Base-by-base conservation (phyloP, 2,329 filamentous ascomycete species). In the Ploettnerulaceae sp. region DNA sequence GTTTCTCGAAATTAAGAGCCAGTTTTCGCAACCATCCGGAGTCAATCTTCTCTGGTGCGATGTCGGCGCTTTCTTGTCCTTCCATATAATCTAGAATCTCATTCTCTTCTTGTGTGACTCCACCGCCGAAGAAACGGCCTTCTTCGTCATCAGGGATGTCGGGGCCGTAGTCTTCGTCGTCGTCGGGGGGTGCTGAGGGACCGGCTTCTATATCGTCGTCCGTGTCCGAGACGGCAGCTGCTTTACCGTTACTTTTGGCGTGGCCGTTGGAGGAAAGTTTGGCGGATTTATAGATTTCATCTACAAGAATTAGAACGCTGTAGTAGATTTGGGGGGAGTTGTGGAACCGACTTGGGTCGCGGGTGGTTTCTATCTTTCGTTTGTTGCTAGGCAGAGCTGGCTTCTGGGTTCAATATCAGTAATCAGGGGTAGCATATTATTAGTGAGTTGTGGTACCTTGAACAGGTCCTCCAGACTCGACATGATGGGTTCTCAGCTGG, bases 81-180 rank as follows among this genome's bases (percentile, higher is more conserved):
- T 96, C 89, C 52, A 98, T 80, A 62, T 85, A 97, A 67, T 97
- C 86, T 61, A 98, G 76, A 15, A 93, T 87, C 57, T 89, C 79
- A 2, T 82, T 83, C 55, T 94, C 89, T 56, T 88, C 77, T 48
- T 82, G 76, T 20, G 84, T 88, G 58, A 98, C 84, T 25, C 93
- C 93, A 44, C 89, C 87, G 33, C 91, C 93, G 59, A 96, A 98
- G 71, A 98, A 98, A 8, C 93, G 83, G 1, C 91, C 93, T 54
- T 95, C 93, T 43, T 95, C 89, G 58, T 95, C 90, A 56, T 91
- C 86, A 7, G 65, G 71, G 21, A 61, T 67, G 32, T 74, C 72
- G 8, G 77, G 76, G 24, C 66, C 69, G 40, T 76, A 75, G 37
- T 77, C 78, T 43, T 73, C 74, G 20, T 77, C 71, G 52, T 79